Evolutionary conservation across 1,284 basidiomycete species (phyloP), one percentile per base, ranked within the genome.

Genomic region (Apiotrichum akiyoshidainum): DNA sequence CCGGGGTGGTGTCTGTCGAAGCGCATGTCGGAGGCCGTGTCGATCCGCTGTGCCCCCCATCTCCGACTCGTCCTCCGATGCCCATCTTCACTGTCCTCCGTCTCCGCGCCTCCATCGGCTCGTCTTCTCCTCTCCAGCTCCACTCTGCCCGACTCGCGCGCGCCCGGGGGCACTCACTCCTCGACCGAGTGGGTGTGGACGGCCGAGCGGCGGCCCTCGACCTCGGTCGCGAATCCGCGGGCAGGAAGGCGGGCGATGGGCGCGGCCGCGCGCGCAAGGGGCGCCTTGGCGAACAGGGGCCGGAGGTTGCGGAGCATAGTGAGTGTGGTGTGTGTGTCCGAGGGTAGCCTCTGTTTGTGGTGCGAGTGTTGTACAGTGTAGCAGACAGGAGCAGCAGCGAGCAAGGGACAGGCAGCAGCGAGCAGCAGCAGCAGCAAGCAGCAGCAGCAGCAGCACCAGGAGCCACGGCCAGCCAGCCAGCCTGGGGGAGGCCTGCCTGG

Each of bases 191-290:
- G 72, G n/a, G 70, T 66, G 44, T 61, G 60, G 33, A 77, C 57
- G 6, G 74, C 69, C 16, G 44, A 52, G 34, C 64, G 58, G 48
- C 65, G 61, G 74, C 88, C 87, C 41, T 58, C 46, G 26, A 35
- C 52, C 35, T 55, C 46, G 33, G 50, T 39, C 10, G 58, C 56
- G 41, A 42, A 50, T 19, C 14, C 11, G 54, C 57, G 60, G 4
- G 46, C 54, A 21, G 59, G 41, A 22, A 68, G 33, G 14, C 8
- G 52, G 9, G 66, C 60, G 14, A 68, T 65, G 45, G 71, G 69
- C 42, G 69, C 59, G 31, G 65, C 46, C 63, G 41, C 19, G 70
- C 51, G 26, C 68, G 59, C 37, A 63, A 59, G 49, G 59, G 68
- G 57, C 55, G 59, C 67, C 33, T 31, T 31, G 26, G 69, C 66